Conservation (phyloP, 2,329 filamentous ascomycete species). For the Ophiostoma triangulosporum region DNA sequence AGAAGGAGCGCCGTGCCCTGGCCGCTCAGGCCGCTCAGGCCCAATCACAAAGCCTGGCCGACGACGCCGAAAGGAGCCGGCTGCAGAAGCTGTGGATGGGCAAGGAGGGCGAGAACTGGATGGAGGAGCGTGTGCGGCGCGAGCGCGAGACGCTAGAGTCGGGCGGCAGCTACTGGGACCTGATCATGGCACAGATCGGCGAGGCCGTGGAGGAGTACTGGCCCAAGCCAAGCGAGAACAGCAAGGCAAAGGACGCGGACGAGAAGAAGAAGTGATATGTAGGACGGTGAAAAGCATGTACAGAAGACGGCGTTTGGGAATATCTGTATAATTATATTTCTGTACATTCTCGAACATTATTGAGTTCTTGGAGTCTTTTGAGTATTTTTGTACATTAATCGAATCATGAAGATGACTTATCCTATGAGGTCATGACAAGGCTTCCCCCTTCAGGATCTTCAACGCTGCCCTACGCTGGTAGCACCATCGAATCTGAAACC, state of each 20-base stretch:
- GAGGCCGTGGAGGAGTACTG: conserved; percentile 27
- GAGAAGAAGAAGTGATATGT: not conserved
- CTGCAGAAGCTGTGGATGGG: conserved; percentile 45
- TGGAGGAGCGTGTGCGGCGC: conserved; percentile 27
- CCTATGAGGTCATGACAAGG: no score
- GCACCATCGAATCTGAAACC: no score
- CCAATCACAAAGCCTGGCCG: no score
- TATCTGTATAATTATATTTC: not conserved
- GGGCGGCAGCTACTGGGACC: conserved; percentile 40
- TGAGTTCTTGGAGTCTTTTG: no score
- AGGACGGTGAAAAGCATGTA: not conserved
- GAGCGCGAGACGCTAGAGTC: conserved; percentile 36
- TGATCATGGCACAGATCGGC: conserved; percentile 43
- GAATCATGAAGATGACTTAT: no score
- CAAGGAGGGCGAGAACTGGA: conserved; percentile 36
- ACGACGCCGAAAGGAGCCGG: not conserved
- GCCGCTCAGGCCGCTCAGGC: conserved; percentile 22
- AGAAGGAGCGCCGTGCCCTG: conserved; percentile 25
- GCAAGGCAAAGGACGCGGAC: not conserved
- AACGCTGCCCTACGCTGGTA: no score
- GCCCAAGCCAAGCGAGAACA: not conserved
- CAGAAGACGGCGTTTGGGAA: not conserved
- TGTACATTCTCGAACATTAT: no score
- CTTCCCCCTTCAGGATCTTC: no score
- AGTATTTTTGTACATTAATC: no score